Conservation (phyloP, 2,329 filamentous ascomycete species). For the Ophiostoma novo-ulmi region DNA sequence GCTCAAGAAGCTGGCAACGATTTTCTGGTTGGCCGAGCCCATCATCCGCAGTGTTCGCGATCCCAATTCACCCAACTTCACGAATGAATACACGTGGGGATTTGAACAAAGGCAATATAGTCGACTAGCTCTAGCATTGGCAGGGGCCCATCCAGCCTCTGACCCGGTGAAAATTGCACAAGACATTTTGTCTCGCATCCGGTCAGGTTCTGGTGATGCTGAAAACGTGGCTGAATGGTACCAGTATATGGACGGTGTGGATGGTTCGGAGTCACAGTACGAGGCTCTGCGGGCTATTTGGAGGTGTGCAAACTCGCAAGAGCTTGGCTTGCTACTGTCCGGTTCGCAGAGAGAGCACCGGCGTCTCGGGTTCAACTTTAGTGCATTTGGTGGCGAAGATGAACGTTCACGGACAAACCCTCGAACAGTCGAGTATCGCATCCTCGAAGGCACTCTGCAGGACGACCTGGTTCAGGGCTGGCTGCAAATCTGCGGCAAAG, state of each 20-base stretch:
- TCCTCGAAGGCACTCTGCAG: constrained; percentile 37
- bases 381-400: constrained; percentile 37
- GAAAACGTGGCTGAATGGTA: constrained; percentile 27
- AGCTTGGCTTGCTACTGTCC: constrained; percentile 37
- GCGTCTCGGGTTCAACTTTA: constrained; percentile 41
- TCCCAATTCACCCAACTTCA: constrained; percentile 37
- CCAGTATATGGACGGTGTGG: constrained; percentile 24
- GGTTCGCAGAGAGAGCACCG: constrained; percentile 34
- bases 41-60: constrained; percentile 36
- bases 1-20: constrained; percentile 35
- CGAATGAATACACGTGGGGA: constrained; percentile 39
- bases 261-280: constrained; percentile 22
- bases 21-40: constrained; percentile 39
- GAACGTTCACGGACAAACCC: constrained; percentile 35
- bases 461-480: constrained; percentile 34
- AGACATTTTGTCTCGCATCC: constrained; percentile 19
- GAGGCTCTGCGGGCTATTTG: constrained; percentile 34
- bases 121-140: constrained; percentile 32
- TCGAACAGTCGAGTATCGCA: constrained; percentile 38
- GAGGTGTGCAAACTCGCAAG: constrained; percentile 29
- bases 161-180: constrained; percentile 19
- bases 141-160: neutral
- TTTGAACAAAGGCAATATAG: constrained; percentile 34
- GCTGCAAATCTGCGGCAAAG: constrained; percentile 34
- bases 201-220: neutral